Base-by-base conservation (phyloP, 176 grass and related monocot genomes). In the Ensete glaucum region DNA sequence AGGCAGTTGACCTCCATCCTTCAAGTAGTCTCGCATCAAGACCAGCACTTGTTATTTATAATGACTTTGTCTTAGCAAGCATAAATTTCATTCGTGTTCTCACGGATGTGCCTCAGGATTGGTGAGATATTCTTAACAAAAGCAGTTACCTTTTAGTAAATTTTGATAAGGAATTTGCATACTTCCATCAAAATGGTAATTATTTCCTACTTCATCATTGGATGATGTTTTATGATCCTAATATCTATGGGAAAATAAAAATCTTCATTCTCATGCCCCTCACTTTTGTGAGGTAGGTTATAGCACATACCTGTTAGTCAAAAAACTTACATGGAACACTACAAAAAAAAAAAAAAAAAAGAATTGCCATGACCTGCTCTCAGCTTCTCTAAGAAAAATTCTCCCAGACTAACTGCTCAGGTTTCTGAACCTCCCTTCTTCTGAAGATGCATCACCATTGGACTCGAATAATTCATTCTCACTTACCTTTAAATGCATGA, bases 1-100 rank as follows among this genome's bases (percentile, higher is more conserved):
- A 79, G 77, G 53, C 60, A 59, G 77, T 79, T 16, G 66, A 71
- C 53, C 53, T 79, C 67, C 77, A 79, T 79, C 77, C 77, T 71
- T 70, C 77, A 25, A 70, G 66, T 50, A 21, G 66, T 59, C 22
- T 79, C 14, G 9, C 54, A 11, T 71, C 65, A 17, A 62, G 65
- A 19, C 77, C 77, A 24, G 25, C 25, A 59, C 71, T 67, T 12
- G 67, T 79, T 54, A 71, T 79, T 21, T 79, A 69, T 67, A 69
- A 79, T 62, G 77, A 79, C 25, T 79, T 71, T 50, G 54, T 79
- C 9, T 70, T 79, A 20, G 67, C 66, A 17, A 71, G 77, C 53
- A 29, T 27, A 16, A 79, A 71, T 54, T 79, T 71, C 26, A 71
- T 79, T 49, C 77, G 77, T 1, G 71, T 50, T 19, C 17, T 79